phyloP scores from a whole-genome alignment of 2,329 filamentous ascomycete genomes.

The Penicillium sp. region DNA sequence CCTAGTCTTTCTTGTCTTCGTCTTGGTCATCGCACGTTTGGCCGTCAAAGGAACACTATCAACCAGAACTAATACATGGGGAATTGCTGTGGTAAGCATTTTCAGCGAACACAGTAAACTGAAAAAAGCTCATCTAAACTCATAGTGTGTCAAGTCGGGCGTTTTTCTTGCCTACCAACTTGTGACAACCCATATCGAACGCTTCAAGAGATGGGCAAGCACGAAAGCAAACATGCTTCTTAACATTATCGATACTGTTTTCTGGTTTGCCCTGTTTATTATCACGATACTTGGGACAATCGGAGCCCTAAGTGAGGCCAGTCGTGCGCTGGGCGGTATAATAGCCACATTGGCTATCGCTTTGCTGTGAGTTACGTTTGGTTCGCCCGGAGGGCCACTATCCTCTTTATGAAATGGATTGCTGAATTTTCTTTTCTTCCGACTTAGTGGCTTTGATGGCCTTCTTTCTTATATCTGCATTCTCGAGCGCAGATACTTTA shows the following conservation, averaged over 20 bases:
- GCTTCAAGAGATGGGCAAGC: conserved; percentile 29
- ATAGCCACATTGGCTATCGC: conserved; percentile 16
- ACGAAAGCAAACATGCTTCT: conserved; percentile 26
- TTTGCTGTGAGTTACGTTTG: conserved; percentile 19
- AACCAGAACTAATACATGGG: conserved; percentile 25
- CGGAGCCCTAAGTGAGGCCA: conserved; percentile 13
- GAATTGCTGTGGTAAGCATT: conserved; percentile 20
- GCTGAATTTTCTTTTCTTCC: neutral
- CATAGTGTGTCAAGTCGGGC: conserved; percentile 28
- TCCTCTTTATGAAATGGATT: neutral
- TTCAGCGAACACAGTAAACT: too few relatives aligned
- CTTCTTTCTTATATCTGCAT: conserved; percentile 22
- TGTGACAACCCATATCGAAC: conserved; percentile 17
- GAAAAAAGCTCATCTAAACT: neutral
- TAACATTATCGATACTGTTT: conserved; percentile 29
- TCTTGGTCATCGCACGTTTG: conserved; percentile 26
- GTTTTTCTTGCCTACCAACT: conserved; percentile 30
- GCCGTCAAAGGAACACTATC: conserved; percentile 21
- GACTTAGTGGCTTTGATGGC: conserved; percentile 13
- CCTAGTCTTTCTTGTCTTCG: conserved; percentile 12
- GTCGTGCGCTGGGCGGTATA: conserved; percentile 25
- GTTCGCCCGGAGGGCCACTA: too few relatives aligned
- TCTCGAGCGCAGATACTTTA: conserved; percentile 15
- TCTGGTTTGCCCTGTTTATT: conserved; percentile 31
- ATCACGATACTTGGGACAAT: conserved; percentile 24